Evolutionary conservation across 148 eudicot genomes (phyloP).

Genomic region (Tetragonia tetragonoides): DNA sequence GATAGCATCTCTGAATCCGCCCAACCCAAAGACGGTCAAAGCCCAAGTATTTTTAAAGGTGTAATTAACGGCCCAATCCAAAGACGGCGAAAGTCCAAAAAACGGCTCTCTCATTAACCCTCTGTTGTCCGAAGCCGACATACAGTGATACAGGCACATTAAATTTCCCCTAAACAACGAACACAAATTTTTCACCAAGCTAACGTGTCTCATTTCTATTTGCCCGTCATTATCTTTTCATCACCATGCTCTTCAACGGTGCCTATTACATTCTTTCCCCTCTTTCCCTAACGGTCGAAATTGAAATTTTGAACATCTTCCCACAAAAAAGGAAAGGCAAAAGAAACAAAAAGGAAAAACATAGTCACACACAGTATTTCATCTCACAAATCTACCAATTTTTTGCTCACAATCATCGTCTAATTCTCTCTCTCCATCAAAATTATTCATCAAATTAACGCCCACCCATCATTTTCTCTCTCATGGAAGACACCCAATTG

Average conservation of each 20-base stretch:
- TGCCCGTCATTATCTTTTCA: neutral
- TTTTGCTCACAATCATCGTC: neutral
- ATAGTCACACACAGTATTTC: neutral
- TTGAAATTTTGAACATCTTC: conserved; percentile 30
- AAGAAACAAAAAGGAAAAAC: conserved; percentile 3
- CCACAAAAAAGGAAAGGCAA: conserved; percentile 12
- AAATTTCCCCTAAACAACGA: neutral
- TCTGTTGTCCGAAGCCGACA: neutral
- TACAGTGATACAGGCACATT: neutral
- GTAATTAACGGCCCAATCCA: too few species aligned
- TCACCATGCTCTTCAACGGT: neutral
- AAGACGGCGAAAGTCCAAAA: neutral
- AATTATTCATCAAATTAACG: neutral
- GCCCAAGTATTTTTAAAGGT: too few species aligned
- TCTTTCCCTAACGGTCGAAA: conserved; percentile 37
- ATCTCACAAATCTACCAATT: neutral
- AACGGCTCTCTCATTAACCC: neutral
- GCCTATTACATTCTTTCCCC: neutral
- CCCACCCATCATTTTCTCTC: neutral
- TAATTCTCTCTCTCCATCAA: conserved; percentile 1
- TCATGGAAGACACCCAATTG: conserved; percentile 39
- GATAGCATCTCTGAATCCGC: too few species aligned
- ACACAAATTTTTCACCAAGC: neutral
- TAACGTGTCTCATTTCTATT: neutral
- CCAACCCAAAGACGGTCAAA: too few species aligned